Percentiles rank a stretch among this genome's conserved stretches.
Evolutionary conservation across 2,329 filamentous ascomycete species (phyloP).

Genomic region (Cladosporium austrohemisphaericum): DNA sequence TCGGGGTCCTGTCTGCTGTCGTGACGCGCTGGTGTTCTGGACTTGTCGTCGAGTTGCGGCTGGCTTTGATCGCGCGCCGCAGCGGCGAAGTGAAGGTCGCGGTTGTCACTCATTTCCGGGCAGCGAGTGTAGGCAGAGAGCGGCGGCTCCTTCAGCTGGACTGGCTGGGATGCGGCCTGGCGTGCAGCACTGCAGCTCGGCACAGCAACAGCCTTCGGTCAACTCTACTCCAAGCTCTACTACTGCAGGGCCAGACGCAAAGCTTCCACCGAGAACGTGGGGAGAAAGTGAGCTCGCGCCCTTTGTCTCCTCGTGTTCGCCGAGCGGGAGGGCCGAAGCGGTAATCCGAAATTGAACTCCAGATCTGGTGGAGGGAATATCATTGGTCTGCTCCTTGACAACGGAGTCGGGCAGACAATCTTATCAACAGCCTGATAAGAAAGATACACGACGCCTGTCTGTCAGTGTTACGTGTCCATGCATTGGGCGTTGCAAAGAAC

Average conservation of each 20-base stretch:
- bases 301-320: too few relatives aligned
- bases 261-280: slow-evolving; percentile 3
- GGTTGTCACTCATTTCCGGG: slow-evolving; percentile 3
- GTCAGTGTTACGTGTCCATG: too few relatives aligned
- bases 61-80: neutral
- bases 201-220: slow-evolving; percentile 1
- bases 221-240: neutral
- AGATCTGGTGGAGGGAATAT: too few relatives aligned
- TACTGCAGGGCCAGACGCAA: neutral
- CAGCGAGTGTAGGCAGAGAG: neutral
- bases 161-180: neutral
- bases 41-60: neutral
- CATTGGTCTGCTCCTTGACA: too few relatives aligned
- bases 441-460: too few relatives aligned
- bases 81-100: neutral
- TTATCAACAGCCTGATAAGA: too few relatives aligned
- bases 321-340: too few relatives aligned
- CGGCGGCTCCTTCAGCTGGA: neutral
- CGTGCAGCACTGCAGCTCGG: neutral
- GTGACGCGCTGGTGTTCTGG: neutral
- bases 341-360: too few relatives aligned
- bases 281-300: too few relatives aligned
- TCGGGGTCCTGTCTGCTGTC: neutral
- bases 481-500: too few relatives aligned
- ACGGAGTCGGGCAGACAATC: too few relatives aligned